A percentile compares a stretch with the other conserved stretches of the same genome.
phyloP scores from a whole-genome alignment of 371 early-diverging fungal species.

The Haplosporangium sp. region DNA sequence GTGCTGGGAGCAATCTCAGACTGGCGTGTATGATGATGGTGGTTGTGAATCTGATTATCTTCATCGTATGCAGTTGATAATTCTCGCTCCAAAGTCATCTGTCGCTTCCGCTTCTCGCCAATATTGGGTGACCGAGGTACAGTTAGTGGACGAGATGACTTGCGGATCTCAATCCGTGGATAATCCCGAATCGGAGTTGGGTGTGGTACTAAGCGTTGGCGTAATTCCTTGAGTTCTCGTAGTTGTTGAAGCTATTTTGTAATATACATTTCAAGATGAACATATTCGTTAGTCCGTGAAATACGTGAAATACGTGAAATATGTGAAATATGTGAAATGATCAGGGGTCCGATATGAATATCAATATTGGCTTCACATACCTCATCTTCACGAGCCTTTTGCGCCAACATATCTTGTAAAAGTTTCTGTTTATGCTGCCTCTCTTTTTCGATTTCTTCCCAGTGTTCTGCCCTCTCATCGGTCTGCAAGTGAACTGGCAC shows the following conservation, averaged over 20 bases:
- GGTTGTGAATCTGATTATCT: not conserved
- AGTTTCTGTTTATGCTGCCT: constrained; percentile 28
- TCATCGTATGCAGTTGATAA: constrained; percentile 5
- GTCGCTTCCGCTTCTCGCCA: constrained; percentile 47
- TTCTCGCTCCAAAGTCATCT: constrained; percentile 24
- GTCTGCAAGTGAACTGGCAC: constrained; percentile 19
- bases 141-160: constrained; percentile 34
- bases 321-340: no score
- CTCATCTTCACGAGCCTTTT: constrained; percentile 51
- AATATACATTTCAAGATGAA: not conserved
- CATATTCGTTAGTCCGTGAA: not conserved
- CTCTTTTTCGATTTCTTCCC: constrained; percentile 25
- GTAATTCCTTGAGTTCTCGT: constrained; percentile 27
- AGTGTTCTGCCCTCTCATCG: constrained; percentile 26
- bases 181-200: constrained; percentile 41
- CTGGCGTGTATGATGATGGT: constrained; percentile 5
- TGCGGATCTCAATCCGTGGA: constrained; percentile 44
- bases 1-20: not conserved
- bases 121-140: constrained; percentile 41
- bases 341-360: not conserved
- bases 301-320: no score
- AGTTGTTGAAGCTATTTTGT: constrained; percentile 17
- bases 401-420: constrained; percentile 25
- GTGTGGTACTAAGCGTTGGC: constrained; percentile 26
- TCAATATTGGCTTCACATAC: constrained; percentile 5